A percentile compares a stretch with the other conserved stretches of the same genome.
Conservation (phyloP, 1,284 basidiomycete genomes). For the Cryptococcus sp. region DNA sequence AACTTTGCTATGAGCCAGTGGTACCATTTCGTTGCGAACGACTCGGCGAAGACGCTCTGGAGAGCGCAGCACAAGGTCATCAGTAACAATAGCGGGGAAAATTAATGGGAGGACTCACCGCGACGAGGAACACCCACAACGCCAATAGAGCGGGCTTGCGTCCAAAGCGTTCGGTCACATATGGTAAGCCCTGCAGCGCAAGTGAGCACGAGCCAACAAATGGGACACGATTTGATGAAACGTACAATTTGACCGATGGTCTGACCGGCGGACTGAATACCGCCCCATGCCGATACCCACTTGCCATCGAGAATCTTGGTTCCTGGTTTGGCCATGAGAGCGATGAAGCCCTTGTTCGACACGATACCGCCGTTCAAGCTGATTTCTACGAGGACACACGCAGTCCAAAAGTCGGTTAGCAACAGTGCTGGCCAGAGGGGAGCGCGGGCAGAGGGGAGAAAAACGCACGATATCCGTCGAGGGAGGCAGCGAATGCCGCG, state of each 20-base stretch:
- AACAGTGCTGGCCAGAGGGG: neutral
- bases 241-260: constrained; percentile 27
- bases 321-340: constrained; percentile 16
- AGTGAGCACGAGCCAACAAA: neutral
- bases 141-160: constrained; percentile 30
- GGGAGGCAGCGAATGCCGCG: constrained; percentile 27
- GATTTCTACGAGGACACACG: constrained; percentile 24
- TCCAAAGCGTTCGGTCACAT: constrained; percentile 31
- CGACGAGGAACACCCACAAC: constrained; percentile 30
- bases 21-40: constrained; percentile 29
- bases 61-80: neutral
- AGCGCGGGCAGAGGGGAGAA: neutral
- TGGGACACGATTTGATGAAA: neutral
- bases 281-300: constrained; percentile 36
- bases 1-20: constrained; percentile 36
- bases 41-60: constrained; percentile 24
- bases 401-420: neutral
- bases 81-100: constrained; percentile 6
- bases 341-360: constrained; percentile 38
- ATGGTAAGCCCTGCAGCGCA: constrained; percentile 14
- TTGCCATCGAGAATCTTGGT: constrained; percentile 12
- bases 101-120: constrained; percentile 9
- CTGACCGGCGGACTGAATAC: constrained; percentile 31
- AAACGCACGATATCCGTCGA: constrained; percentile 32
- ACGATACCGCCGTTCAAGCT: constrained; percentile 31